Percentiles rank a stretch among this genome's conserved stretches.
phyloP scores from a whole-genome alignment of 371 early-diverging fungal genomes.

The Mortierella sp. region DNA sequence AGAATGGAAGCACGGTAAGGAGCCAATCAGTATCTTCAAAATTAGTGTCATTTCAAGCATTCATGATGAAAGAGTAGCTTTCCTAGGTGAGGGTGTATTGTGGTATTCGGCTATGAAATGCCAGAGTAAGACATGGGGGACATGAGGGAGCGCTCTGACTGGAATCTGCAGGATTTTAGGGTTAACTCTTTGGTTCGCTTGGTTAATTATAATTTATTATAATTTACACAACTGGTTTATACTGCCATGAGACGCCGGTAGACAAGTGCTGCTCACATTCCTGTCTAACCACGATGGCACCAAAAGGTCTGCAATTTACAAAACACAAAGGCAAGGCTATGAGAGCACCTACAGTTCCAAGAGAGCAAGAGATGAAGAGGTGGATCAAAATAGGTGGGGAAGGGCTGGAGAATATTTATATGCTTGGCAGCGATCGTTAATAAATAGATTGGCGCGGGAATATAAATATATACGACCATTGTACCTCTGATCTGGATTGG shows the following conservation, averaged over 20 bases:
- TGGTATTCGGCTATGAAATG: too few relatives aligned
- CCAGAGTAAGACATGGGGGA: too few relatives aligned
- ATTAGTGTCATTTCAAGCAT: not conserved
- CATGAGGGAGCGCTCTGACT: too few relatives aligned
- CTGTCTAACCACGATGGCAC: not conserved
- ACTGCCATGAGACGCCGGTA: not conserved
- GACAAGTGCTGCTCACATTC: not conserved
- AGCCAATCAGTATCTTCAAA: not conserved
- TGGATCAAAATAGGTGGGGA: not conserved
- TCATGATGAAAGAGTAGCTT: not conserved
- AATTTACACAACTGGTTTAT: conserved; percentile 1
- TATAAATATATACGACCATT: not conserved
- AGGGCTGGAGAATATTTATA: not conserved
- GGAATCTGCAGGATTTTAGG: not conserved
- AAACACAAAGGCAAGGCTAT: not conserved
- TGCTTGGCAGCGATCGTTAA: not conserved
- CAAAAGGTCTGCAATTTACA: not conserved
- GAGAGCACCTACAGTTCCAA: not conserved
- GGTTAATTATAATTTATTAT: conserved; percentile 1
- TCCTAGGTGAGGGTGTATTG: too few relatives aligned
- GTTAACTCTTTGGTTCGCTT: not conserved
- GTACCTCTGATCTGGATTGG: not conserved
- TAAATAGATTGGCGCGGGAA: not conserved
- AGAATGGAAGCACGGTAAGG: conserved; percentile 23
- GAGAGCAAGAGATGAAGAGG: not conserved